Base-by-base conservation (phyloP, 2,329 filamentous ascomycete species). In the Fusarium devonianum region DNA sequence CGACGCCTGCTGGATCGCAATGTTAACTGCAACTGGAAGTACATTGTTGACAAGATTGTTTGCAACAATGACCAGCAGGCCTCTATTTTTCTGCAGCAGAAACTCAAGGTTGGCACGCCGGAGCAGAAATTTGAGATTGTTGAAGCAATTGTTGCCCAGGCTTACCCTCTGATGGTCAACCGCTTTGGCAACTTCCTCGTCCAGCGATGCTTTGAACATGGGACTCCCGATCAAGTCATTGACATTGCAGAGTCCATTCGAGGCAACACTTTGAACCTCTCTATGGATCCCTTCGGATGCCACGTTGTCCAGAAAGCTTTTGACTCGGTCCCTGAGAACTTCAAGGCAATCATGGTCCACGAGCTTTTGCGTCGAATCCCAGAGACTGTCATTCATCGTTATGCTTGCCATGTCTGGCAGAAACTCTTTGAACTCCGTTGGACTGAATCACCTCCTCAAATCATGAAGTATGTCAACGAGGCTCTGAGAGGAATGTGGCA, bases 41-140 rank as follows among this genome's bases (percentile, higher is more conserved):
- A 96, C 71, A 97, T 99, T 64, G 94, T 99, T 45, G 93, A 99
- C 77, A 97, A 97, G 79, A 99, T 99, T 69, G 92, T 99, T 61
- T 95, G 91, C 83, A 97, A 92, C 77, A 97, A 99, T 71, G 94
- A 99, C 69, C 94, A 99, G 73, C 94, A 99, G 73, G 94, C 95
- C 8, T 99, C 94, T 2, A 97, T 99, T 66, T 99, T 99, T 74
- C 79, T 99, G 33, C 94, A 99, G 72, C 94, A 99, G 75, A 99
- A 99, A 77, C 88, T 99, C 63, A 99, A 99, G 76, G 89, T 97
- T 55, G 92, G 92, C 51, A 97, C 92, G 4, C 81, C 87, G 0
- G 92, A 97, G 67, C 94, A 97, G 71, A 99, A 97, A 73, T 96
- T 90, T 66, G 92, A 96, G 61, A 97, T 99, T 59, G 91, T 99